Evolutionary conservation across 345 rosid genomes (phyloP).

Genomic region (Eucalyptus fibrosa): DNA sequence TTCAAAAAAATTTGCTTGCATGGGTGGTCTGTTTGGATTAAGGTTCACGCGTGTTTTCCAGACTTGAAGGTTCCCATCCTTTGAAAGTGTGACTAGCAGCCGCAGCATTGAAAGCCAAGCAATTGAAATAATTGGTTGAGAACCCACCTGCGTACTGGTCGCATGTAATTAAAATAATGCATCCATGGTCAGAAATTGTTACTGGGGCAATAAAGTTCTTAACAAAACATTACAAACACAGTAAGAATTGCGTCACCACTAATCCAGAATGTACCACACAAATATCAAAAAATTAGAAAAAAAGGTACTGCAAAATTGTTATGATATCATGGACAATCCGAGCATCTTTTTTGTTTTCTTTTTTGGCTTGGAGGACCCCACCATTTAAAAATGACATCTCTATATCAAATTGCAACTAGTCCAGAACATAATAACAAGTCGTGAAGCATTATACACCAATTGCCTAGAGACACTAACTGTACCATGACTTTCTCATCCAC

Average conservation of each 20-base stretch:
- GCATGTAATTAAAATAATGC: neutral
- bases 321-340: neutral
- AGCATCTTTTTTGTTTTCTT: neutral
- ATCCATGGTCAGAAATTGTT: neutral
- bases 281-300: neutral
- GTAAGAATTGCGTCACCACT: neutral
- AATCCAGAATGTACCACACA: neutral
- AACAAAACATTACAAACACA: neutral
- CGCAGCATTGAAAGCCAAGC: slow-evolving; percentile 84
- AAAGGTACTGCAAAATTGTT: neutral
- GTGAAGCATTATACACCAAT: neutral
- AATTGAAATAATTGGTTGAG: slow-evolving; percentile 85
- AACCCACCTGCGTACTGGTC: slow-evolving; percentile 79
- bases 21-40: slow-evolving; percentile 85
- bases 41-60: slow-evolving; percentile 78
- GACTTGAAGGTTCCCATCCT: slow-evolving; percentile 89
- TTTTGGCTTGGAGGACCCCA: neutral
- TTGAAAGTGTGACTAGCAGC: slow-evolving; percentile 73
- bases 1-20: slow-evolving; percentile 93
- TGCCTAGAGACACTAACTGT: neutral
- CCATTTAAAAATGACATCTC: neutral
- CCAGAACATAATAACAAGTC: neutral
- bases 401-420: neutral
- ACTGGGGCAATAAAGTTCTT: neutral
- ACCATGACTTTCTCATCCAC: neutral